Evolutionary conservation across 176 grass and related monocot species (phyloP).

Genomic region (Luzula sylvatica): DNA sequence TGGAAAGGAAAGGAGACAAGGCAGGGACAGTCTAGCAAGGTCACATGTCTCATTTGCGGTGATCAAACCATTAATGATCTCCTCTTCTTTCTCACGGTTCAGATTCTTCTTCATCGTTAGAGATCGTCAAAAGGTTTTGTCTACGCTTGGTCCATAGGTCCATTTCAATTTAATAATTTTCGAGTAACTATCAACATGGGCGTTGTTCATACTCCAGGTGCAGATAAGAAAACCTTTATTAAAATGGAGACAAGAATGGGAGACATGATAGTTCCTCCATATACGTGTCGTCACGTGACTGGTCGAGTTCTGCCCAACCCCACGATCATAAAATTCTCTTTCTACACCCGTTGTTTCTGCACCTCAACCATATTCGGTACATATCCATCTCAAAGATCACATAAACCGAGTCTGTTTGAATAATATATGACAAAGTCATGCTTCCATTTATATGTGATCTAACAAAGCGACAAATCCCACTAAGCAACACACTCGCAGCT

Average conservation of each 20-base stretch:
- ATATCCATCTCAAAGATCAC: neutral
- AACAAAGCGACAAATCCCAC: slow-evolving; percentile 10
- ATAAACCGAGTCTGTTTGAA: neutral
- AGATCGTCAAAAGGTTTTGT: neutral
- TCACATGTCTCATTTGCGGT: slow-evolving; percentile 15
- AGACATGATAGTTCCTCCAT: slow-evolving; percentile 10
- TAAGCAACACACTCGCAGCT: neutral
- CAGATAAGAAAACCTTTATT: neutral
- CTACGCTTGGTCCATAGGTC: too few relatives aligned
- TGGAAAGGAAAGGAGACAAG: slow-evolving; percentile 14
- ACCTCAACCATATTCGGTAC: neutral
- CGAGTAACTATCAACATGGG: neutral
- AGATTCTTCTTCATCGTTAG: neutral
- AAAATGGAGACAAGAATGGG: neutral
- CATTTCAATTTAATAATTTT: too few relatives aligned
- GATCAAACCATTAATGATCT: slow-evolving; percentile 2
- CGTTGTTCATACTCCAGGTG: neutral
- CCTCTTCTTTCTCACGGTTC: neutral
- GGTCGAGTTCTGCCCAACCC: neutral
- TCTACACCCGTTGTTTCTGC: slow-evolving; percentile 2
- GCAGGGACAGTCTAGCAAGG: slow-evolving; percentile 2
- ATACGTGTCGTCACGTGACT: slow-evolving; percentile 16
- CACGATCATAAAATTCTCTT: neutral
- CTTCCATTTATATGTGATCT: slow-evolving; percentile 1
- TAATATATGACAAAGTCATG: neutral